Evolutionary conservation across 805 yeast genomes (phyloP).

Genomic region (Yarrowia keelungensis): DNA sequence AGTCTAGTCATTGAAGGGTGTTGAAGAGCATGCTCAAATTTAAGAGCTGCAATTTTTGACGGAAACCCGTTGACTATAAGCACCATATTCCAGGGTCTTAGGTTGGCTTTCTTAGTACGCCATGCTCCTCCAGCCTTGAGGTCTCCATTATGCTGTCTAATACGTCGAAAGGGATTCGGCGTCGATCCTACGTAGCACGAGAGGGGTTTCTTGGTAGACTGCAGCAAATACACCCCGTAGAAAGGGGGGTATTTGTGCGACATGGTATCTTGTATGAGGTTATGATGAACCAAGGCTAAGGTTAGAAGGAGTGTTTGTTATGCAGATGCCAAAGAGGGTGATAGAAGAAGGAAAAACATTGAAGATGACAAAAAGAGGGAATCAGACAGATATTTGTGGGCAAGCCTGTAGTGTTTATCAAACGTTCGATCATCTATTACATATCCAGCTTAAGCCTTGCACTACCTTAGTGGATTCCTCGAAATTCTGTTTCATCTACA

Average conservation of each 20-base stretch:
- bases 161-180: constrained; percentile 71
- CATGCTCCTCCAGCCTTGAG: constrained; percentile 70
- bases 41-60: constrained; percentile 69
- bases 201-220: constrained; percentile 62
- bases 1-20: constrained; percentile 72
- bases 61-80: constrained; percentile 75
- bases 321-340: neutral
- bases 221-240: constrained; percentile 75
- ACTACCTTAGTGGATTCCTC: no score
- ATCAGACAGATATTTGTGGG: neutral
- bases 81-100: constrained; percentile 78
- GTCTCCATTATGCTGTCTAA: constrained; percentile 82
- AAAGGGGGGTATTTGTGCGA: constrained; percentile 47
- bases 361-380: no score
- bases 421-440: no score
- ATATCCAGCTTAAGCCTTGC: no score
- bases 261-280: constrained; percentile 24
- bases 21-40: constrained; percentile 87
- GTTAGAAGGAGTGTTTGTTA: neutral
- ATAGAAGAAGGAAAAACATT: no score
- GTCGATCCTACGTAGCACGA: constrained; percentile 83
- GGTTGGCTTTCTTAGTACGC: constrained; percentile 62
- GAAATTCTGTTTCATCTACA: no score
- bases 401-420: neutral
- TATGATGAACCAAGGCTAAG: neutral